phyloP scores from a whole-genome alignment of 345 rosid species.

The Lenwebbia sp. region DNA sequence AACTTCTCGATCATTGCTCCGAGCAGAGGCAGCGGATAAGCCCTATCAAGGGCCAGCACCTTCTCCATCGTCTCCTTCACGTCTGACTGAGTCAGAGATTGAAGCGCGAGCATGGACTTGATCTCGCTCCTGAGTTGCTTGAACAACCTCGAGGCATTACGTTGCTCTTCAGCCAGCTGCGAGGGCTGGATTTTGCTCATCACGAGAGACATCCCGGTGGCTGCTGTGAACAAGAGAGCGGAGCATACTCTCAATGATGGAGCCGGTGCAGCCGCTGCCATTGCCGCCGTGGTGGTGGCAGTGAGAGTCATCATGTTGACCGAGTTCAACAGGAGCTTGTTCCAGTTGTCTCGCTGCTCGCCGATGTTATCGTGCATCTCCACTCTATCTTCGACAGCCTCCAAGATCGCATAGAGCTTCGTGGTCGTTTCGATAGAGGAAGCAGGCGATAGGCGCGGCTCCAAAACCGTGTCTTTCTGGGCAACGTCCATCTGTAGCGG shows the following conservation, averaged over 20 bases:
- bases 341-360: constrained; percentile 61
- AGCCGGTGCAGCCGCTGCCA: not conserved
- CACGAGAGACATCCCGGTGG: constrained; percentile 11
- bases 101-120: constrained; percentile 3
- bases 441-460: not conserved
- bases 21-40: constrained; percentile 26
- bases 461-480: not conserved
- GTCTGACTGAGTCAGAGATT: not conserved
- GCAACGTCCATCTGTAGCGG: not conserved
- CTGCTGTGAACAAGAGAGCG: constrained; percentile 15
- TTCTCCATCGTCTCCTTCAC: constrained; percentile 12
- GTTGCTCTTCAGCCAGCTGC: constrained; percentile 30
- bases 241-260: not conserved
- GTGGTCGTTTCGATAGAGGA: not conserved
- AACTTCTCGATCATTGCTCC: constrained; percentile 30
- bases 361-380: constrained; percentile 64
- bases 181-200: constrained; percentile 34
- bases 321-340: constrained; percentile 46
- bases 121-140: constrained; percentile 12
- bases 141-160: constrained; percentile 20
- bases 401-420: constrained; percentile 36
- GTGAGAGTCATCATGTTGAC: constrained; percentile 56
- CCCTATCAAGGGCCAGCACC: constrained; percentile 19
- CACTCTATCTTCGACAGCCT: constrained; percentile 41
- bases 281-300: constrained; percentile 19